Conservation (phyloP, 192 early-diverging fungal species). For the Coemansia aciculifera region DNA sequence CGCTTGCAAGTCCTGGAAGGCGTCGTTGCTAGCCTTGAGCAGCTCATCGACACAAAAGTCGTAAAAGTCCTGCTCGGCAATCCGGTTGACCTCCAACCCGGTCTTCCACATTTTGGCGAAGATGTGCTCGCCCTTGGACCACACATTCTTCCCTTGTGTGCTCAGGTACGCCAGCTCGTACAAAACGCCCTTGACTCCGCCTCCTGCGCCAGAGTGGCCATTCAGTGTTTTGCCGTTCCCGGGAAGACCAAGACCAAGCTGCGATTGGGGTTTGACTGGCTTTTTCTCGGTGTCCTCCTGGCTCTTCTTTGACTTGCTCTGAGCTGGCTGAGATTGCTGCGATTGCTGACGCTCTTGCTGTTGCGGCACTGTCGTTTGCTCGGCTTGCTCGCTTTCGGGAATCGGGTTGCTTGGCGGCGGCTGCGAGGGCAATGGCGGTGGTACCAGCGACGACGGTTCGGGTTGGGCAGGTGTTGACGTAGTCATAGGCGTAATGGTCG, state of each 20-base stretch:
- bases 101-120: constrained; percentile 44
- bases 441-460: neutral
- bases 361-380: neutral
- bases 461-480: neutral
- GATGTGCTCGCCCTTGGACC: constrained; percentile 47
- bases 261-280: constrained; percentile 27
- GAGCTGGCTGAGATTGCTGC: neutral
- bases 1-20: constrained; percentile 48
- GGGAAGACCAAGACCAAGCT: constrained; percentile 22
- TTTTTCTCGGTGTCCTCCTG: neutral
- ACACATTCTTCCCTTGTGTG: constrained; percentile 50
- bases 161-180: constrained; percentile 53
- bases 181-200: constrained; percentile 39
- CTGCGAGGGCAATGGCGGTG: neutral
- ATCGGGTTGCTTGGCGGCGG: neutral
- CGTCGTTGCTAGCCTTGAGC: constrained; percentile 51
- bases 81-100: constrained; percentile 51
- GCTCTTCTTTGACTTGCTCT: neutral
- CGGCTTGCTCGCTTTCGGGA: neutral
- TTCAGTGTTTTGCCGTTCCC: neutral
- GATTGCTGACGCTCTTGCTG: neutral
- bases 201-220: neutral
- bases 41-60: constrained; percentile 57
- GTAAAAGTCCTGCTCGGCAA: constrained; percentile 57
- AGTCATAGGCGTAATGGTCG: constrained; percentile 20